A percentile compares a stretch with the other conserved stretches of the same genome.
Conservation (phyloP, 306 rosid species). For the Casuarina glauca region DNA sequence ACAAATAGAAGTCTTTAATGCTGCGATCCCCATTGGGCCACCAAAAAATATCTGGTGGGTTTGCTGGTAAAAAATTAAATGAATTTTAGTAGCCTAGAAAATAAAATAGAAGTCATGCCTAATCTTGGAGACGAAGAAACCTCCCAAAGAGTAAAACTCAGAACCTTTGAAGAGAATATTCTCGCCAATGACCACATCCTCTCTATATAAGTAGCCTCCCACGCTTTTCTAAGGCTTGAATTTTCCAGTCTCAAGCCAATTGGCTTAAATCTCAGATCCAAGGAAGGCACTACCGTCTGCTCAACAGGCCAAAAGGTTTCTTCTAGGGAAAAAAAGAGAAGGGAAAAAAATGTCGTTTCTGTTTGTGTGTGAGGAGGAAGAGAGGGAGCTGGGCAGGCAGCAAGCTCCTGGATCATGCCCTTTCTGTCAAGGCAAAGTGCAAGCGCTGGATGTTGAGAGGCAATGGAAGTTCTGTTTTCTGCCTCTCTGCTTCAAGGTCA, state of each 20-base stretch:
- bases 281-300: neutral
- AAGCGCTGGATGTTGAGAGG: slow-evolving; percentile 70
- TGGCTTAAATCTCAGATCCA: neutral
- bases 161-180: neutral
- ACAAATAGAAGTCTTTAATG: no score
- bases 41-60: no score
- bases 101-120: no score
- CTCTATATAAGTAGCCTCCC: neutral
- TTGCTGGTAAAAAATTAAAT: no score
- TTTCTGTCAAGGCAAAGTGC: slow-evolving; percentile 78
- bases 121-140: neutral
- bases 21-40: no score
- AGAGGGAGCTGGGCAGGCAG: slow-evolving; percentile 71
- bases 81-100: no score
- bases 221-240: neutral
- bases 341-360: slow-evolving; percentile 60
- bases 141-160: neutral
- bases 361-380: slow-evolving; percentile 63
- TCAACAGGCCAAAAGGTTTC: neutral
- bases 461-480: slow-evolving; percentile 63
- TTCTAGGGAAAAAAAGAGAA: neutral
- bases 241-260: neutral
- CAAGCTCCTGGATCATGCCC: slow-evolving; percentile 89
- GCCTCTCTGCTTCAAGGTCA: slow-evolving; percentile 76
- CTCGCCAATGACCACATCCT: neutral